Evolutionary conservation across 2,329 filamentous ascomycete genomes (phyloP).

Genomic region (Hysterium pulicare): DNA sequence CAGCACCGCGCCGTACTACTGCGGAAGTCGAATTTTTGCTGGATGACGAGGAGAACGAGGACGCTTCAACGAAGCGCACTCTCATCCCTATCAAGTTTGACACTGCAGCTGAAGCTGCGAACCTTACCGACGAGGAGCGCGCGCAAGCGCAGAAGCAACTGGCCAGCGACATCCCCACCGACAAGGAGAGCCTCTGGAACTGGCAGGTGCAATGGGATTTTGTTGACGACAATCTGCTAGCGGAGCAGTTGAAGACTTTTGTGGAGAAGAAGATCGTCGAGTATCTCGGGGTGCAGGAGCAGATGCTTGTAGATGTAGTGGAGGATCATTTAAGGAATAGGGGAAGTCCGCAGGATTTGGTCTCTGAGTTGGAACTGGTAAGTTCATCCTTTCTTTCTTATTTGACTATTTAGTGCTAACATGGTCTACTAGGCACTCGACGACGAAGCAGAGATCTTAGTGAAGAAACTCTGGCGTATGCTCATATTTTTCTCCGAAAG

Average conservation of each 20-base stretch:
- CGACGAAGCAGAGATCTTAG: constrained; percentile 88
- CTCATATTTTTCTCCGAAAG: constrained; percentile 96
- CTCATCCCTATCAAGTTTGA: constrained; percentile 54
- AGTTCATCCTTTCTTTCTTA: constrained; percentile 36
- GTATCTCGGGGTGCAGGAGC: constrained; percentile 92
- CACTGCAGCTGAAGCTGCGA: constrained; percentile 39
- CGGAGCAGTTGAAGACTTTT: constrained; percentile 86
- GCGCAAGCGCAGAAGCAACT: constrained; percentile 76
- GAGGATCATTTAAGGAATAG: constrained; percentile 79
- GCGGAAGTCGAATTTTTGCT: constrained; percentile 92
- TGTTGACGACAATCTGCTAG: constrained; percentile 75
- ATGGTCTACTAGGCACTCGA: constrained; percentile 67
- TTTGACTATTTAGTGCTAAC: constrained; percentile 30
- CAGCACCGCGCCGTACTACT: constrained; percentile 67
- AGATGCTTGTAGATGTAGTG: constrained; percentile 89
- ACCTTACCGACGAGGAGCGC: constrained; percentile 81
- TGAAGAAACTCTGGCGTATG: constrained; percentile 98
- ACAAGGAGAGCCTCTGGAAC: constrained; percentile 83
- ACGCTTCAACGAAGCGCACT: constrained; percentile 65
- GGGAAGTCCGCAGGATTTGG: constrained; percentile 72
- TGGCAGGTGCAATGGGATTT: constrained; percentile 93
- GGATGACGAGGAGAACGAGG: constrained; percentile 88
- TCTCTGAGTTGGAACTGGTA: constrained; percentile 80
- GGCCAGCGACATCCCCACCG: constrained; percentile 84
- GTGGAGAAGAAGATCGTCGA: constrained; percentile 98